These are phyloP conservation scores for Pseudevernia furfuracea DNA, from an alignment of 495 filamentous ascomycete species.

Conservation along the genomic window DNA sequence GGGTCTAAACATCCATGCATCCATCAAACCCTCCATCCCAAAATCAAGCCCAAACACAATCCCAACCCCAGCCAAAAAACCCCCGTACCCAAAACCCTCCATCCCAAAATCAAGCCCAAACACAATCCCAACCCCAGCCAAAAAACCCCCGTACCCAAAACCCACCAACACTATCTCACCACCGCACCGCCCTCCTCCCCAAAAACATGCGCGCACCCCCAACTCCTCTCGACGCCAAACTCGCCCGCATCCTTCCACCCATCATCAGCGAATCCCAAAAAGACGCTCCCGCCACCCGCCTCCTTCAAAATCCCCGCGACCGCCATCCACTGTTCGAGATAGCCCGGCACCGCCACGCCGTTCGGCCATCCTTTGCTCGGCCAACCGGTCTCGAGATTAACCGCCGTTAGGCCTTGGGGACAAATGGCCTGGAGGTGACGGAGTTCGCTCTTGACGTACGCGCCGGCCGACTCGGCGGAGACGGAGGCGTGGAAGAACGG, in stretches of 20 bases:
- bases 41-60: too few relatives aligned
- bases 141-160: too few relatives aligned
- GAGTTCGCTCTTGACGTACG: conserved; percentile 62
- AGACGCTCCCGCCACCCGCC: conserved; percentile 39
- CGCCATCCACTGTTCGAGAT: conserved; percentile 59
- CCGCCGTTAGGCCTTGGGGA: conserved; percentile 44
- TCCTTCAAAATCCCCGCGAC: conserved; percentile 53
- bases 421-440: conserved; percentile 58
- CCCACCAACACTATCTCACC: too few relatives aligned
- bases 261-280: conserved; percentile 79
- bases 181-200: neutral
- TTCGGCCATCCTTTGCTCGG: conserved; percentile 61
- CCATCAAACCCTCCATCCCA: too few relatives aligned
- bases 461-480: conserved; percentile 56
- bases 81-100: too few relatives aligned
- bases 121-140: too few relatives aligned
- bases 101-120: too few relatives aligned
- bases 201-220: conserved; percentile 47
- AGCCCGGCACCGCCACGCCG: conserved; percentile 63
- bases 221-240: conserved; percentile 71
- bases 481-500: conserved; percentile 80
- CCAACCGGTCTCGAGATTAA: conserved; percentile 90
- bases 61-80: too few relatives aligned
- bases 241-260: conserved; percentile 67
- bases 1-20: too few relatives aligned